Conservation (phyloP, 2,329 filamentous ascomycete genomes). For the Colletotrichum sidae region DNA sequence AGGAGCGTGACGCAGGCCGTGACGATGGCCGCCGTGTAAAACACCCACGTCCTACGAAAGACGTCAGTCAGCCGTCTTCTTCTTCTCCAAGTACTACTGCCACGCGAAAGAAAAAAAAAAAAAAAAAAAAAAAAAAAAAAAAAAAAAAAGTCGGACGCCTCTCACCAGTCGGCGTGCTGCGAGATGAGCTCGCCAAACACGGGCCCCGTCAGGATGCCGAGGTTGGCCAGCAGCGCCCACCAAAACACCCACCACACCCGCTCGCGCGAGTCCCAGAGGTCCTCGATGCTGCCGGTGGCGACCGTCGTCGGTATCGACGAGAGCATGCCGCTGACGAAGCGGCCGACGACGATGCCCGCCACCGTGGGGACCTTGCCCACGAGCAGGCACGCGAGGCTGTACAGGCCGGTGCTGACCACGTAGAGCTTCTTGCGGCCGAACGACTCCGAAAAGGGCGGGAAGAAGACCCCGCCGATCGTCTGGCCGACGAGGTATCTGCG, state of each 20-base stretch:
- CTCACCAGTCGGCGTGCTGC: constrained; percentile 6
- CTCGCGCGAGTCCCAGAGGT: constrained; percentile 17
- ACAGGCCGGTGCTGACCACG: constrained; percentile 14
- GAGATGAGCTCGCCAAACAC: constrained; percentile 5
- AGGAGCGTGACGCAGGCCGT: neutral
- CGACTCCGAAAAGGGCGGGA: constrained; percentile 22
- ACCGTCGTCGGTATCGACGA: constrained; percentile 18
- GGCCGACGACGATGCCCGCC: constrained; percentile 9
- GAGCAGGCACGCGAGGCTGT: constrained; percentile 17
- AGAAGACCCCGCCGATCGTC: constrained; percentile 12
- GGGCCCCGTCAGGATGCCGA: constrained; percentile 11
- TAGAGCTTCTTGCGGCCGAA: constrained; percentile 30
- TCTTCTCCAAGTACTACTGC: neutral
- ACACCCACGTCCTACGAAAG: constrained; percentile 14
- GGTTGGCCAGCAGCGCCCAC: constrained; percentile 19
- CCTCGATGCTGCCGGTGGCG: constrained; percentile 22
- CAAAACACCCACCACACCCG: constrained; percentile 23
- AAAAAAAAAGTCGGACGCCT: too few species aligned
- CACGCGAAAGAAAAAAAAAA: too few species aligned
- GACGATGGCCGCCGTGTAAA: constrained; percentile 20
- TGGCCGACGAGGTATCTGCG: constrained; percentile 22
- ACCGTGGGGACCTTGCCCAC: neutral
- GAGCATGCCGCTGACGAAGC: constrained; percentile 4
- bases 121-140: too few species aligned
- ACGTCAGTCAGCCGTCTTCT: neutral